Evolutionary conservation across 768 basidiomycete genomes (phyloP), one percentile per base, ranked within the genome.

Genomic region (Cyclocybe cylindracea): DNA sequence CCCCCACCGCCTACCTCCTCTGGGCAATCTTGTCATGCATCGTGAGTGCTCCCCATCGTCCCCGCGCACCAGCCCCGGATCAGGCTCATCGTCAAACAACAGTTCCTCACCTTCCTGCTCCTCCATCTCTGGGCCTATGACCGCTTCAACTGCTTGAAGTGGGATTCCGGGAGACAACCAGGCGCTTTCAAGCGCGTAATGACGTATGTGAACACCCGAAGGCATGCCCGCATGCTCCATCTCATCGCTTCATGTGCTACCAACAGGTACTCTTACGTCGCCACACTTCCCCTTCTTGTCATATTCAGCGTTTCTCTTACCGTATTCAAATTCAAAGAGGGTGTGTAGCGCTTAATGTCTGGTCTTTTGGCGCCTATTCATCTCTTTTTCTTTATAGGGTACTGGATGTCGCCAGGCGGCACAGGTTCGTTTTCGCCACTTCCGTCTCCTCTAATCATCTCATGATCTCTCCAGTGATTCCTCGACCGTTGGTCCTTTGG

Each of bases 131-230:
- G 87, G 87, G 74, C 72, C 55, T 92, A 91, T 61, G 90, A 92
- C 70, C 77, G 70, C 53, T 88, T 91, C 68, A 77, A 83, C 55
- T 91, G 90, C 67, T 68, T 91, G 41, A 78, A 73, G 67, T 91
- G 89, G 88, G 77, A 83, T 63, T 77, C 84, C 10, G 88, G 87
- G 33, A 78, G 87, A 46, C 87, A 89, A 65, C 87, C 86, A 50
- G 91, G 91, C 50, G 84, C 90, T 10, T 93, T 93, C 79, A 91
- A 88, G 70, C 79, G 91, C 45, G 78, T 93, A 63, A 93, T 93
- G n/a, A 92, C 88, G 88, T 91, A 63, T 63, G 84, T 75, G 36
- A 39, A 33, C 39, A 35, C 32, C 46, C 31, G 16, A 41, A 36
- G 49, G 53, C 14, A 29, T 48, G 46, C 18, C 56, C 46, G 46